phyloP scores from a whole-genome alignment of 345 rosid species.

The Eucalyptus caleyi region DNA sequence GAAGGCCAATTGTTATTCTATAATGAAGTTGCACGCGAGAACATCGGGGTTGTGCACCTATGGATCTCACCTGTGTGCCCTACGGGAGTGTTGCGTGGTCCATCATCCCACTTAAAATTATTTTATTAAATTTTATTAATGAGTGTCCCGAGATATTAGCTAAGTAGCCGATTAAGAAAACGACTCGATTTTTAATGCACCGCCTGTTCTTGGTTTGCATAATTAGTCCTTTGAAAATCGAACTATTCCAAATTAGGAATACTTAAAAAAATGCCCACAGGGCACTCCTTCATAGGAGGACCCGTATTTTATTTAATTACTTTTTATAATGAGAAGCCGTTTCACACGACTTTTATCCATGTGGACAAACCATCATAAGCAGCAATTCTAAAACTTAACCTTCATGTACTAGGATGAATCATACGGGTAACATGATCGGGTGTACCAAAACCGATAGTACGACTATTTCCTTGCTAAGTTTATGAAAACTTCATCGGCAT shows the following conservation, averaged over 20 bases:
- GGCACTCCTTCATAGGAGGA: background rate
- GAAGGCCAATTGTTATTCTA: background rate
- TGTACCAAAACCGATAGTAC: fast-evolving
- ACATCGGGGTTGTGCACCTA: background rate
- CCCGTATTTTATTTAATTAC: background rate
- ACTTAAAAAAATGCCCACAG: background rate
- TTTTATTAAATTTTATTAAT: background rate
- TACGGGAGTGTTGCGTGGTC: background rate
- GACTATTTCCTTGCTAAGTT: background rate
- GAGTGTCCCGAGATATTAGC: background rate
- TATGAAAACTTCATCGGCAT: background rate
- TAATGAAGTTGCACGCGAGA: background rate
- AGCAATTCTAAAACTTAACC: background rate
- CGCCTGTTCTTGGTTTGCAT: background rate
- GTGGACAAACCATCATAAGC: background rate
- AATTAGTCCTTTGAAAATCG: background rate
- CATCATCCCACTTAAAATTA: background rate
- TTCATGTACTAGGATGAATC: background rate
- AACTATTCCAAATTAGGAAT: background rate
- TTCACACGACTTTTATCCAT: background rate
- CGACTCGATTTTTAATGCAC: background rate
- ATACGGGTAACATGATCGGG: fast-evolving
- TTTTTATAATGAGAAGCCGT: background rate
- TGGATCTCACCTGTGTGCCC: background rate
- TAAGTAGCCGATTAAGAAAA: background rate